Conservation (phyloP, 352 stramenopile species). For the Pythium chondricola region DNA sequence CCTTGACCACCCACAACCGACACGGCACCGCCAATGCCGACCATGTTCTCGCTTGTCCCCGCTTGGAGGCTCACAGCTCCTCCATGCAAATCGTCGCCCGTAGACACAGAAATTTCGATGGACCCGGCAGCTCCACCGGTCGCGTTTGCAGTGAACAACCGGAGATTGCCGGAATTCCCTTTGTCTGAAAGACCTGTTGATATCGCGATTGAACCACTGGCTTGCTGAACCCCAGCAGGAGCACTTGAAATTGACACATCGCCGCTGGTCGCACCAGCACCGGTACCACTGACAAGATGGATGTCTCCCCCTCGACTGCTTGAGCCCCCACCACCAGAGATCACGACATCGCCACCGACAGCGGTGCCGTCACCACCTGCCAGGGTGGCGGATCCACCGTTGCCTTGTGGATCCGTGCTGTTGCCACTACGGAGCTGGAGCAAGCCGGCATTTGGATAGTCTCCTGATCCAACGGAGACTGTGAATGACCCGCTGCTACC, state of each 20-base stretch:
- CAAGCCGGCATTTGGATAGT: neutral
- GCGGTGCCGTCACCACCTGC: neutral
- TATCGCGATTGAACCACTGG: slow-evolving; percentile 11
- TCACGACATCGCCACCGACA: slow-evolving; percentile 2
- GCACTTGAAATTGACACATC: slow-evolving; percentile 1
- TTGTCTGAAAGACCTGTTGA: slow-evolving; percentile 8
- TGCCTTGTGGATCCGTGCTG: slow-evolving; percentile 5
- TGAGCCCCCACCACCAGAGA: neutral
- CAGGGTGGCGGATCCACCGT: neutral
- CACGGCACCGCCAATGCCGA: neutral
- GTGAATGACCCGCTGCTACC: slow-evolving; percentile 8
- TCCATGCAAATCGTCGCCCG: neutral
- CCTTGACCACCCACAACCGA: neutral
- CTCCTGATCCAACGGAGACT: slow-evolving; percentile 3
- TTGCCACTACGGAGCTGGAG: slow-evolving; percentile 2
- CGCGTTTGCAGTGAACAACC: slow-evolving; percentile 10
- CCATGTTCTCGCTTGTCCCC: slow-evolving; percentile 1
- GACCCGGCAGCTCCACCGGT: slow-evolving; percentile 2
- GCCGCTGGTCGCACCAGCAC: slow-evolving; percentile 6
- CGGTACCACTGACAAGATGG: neutral
- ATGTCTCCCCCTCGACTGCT: slow-evolving; percentile 3
- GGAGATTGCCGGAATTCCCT: slow-evolving; percentile 10
- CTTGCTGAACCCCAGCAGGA: slow-evolving; percentile 1
- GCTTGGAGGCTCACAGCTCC: slow-evolving; percentile 1
- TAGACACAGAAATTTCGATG: neutral